Conservation (phyloP, 768 basidiomycete species). For the Xerocomus spinulosus region DNA sequence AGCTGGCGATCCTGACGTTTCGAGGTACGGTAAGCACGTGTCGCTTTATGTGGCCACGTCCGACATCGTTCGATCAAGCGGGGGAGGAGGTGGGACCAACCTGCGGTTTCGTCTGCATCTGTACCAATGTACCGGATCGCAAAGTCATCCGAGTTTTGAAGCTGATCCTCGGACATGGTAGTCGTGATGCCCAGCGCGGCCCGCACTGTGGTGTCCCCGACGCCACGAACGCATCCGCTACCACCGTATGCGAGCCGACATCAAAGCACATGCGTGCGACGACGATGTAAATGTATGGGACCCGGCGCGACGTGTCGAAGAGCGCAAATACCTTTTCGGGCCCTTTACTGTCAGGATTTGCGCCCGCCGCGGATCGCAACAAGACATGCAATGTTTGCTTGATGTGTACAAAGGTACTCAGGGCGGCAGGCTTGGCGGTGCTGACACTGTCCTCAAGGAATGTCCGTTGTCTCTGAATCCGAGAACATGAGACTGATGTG, state of each 20-base stretch:
- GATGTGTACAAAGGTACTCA: constrained; percentile 23
- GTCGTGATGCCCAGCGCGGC: not conserved
- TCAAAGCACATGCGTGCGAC: constrained; percentile 45
- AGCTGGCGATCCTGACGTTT: constrained; percentile 22
- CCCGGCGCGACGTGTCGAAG: constrained; percentile 7
- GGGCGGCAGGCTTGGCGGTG: not conserved
- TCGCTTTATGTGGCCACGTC: constrained; percentile 47
- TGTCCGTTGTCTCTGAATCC: not conserved
- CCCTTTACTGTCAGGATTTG: not conserved
- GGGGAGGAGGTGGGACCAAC: constrained; percentile 52
- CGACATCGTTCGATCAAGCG: constrained; percentile 51
- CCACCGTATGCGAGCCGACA: constrained; percentile 37
- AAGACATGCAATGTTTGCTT: constrained; percentile 31
- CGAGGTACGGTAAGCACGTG: constrained; percentile 21
- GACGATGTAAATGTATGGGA: constrained; percentile 40
- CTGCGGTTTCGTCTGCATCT: constrained; percentile 17
- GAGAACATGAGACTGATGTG: constrained; percentile 30
- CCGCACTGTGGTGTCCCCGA: constrained; percentile 22
- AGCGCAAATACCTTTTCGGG: constrained; percentile 15
- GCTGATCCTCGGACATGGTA: not conserved
- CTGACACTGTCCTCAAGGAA: constrained; percentile 6
- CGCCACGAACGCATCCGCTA: constrained; percentile 46
- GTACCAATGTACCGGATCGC: constrained; percentile 14
- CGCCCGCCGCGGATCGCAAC: constrained; percentile 11
- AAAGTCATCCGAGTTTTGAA: not conserved